Conservation (phyloP, 75 land plant species). For the Cryptomeria japonica region DNA sequence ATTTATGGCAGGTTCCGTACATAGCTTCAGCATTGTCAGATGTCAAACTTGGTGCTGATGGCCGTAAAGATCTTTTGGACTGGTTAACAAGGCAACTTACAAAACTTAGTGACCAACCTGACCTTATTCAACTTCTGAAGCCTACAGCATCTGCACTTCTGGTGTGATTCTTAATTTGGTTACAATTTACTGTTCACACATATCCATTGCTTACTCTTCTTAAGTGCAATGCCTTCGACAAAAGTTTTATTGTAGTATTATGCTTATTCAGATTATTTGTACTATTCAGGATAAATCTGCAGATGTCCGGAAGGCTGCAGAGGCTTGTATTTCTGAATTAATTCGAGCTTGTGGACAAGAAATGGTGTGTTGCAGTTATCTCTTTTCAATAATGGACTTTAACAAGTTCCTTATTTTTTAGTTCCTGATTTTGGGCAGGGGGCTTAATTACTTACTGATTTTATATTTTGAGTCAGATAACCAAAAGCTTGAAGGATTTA, state of each 20-base stretch:
- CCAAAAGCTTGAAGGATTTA: constrained; percentile 65
- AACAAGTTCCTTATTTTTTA: background rate
- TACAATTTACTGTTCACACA: background rate
- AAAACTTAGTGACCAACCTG: constrained; percentile 59
- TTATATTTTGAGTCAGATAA: constrained; percentile 36
- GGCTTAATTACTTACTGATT: background rate
- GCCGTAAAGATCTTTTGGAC: constrained; percentile 95
- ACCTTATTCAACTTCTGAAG: constrained; percentile 67
- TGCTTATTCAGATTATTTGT: background rate
- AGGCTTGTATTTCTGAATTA: constrained; percentile 69
- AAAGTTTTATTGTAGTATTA: background rate
- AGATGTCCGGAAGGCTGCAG: constrained; percentile 96
- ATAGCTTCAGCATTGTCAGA: constrained; percentile 69
- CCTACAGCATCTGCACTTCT: constrained; percentile 72
- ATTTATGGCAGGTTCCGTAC: constrained; percentile 67
- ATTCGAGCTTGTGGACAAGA: constrained; percentile 75
- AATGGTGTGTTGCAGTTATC: constrained; percentile 37
- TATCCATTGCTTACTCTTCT: background rate
- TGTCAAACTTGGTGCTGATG: constrained; percentile 88
- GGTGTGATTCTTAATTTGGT: constrained; percentile 32
- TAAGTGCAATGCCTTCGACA: background rate
- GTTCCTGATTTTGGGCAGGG: background rate
- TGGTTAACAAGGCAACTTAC: constrained; percentile 82
- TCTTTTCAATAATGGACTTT: background rate
- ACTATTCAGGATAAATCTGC: constrained; percentile 82